A percentile compares a stretch with the other conserved stretches of the same genome.
Evolutionary conservation across 1,284 basidiomycete species (phyloP).

Genomic region (Sanghuangporus weigelae): DNA sequence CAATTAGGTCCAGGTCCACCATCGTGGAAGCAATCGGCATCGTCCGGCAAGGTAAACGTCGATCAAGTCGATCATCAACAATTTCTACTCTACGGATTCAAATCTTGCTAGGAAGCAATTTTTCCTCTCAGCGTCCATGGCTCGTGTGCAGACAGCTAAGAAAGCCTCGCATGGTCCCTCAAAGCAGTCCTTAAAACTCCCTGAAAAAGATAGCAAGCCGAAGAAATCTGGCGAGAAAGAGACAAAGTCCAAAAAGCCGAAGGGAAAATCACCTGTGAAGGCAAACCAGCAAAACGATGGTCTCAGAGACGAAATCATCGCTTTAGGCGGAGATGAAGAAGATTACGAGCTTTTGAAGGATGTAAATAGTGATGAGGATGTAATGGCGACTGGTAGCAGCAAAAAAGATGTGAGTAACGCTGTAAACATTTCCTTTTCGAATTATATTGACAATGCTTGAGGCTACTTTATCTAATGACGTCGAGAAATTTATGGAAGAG

Average conservation of each 20-base stretch:
- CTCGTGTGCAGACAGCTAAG: constrained; percentile 10
- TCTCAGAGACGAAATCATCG: constrained; percentile 30
- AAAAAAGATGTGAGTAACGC: constrained; percentile 24
- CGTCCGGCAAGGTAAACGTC: neutral
- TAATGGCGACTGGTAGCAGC: constrained; percentile 23
- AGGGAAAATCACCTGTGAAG: constrained; percentile 1
- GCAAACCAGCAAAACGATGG: neutral
- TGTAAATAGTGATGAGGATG: constrained; percentile 35
- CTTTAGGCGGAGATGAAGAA: constrained; percentile 46
- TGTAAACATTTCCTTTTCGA: neutral
- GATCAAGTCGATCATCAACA: neutral
- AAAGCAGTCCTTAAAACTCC: neutral
- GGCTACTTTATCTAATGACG: constrained; percentile 46
- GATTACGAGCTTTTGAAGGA: constrained; percentile 44
- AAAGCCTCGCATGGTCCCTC: neutral
- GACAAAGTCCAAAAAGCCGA: neutral
- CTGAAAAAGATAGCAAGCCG: neutral
- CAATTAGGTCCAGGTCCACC: neutral
- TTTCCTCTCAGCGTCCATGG: constrained; percentile 4
- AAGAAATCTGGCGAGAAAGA: constrained; percentile 1
- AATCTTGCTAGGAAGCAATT: neutral
- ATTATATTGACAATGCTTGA: constrained; percentile 20
- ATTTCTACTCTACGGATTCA: neutral
- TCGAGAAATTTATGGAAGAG: constrained; percentile 54
- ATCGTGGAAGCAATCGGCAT: neutral